Evolutionary conservation across 1,139 yeast species (phyloP).

Genomic region (Candida labiduridarum): DNA sequence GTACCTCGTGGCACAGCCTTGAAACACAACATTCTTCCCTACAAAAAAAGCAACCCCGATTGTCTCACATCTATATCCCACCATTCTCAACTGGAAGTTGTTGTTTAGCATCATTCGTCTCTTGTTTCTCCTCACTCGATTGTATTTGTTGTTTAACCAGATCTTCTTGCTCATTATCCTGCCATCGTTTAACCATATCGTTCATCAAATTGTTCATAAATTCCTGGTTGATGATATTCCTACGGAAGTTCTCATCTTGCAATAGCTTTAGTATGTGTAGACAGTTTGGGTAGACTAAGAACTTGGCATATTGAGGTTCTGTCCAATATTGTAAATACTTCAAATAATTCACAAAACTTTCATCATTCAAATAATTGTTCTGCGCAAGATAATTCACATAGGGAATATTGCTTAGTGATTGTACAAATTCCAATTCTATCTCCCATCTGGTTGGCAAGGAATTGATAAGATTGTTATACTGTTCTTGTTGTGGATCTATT

Average conservation of each 20-base stretch:
- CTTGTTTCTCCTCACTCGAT: not conserved
- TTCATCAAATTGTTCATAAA: conserved; percentile 64
- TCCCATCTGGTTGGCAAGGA: conserved; percentile 76
- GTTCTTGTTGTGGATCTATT: conserved; percentile 7
- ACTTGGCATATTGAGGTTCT: conserved; percentile 63
- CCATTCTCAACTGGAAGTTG: not conserved
- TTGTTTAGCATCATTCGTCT: not conserved
- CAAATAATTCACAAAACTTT: conserved; percentile 62
- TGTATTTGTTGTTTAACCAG: not conserved
- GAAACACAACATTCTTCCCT: not conserved
- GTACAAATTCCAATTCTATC: conserved; percentile 80
- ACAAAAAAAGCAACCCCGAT: not conserved
- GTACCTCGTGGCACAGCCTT: no score
- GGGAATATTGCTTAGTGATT: conserved; percentile 77
- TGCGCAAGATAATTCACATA: conserved; percentile 77
- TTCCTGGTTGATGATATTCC: conserved; percentile 56
- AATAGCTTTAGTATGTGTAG: conserved; percentile 64
- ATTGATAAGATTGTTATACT: conserved; percentile 18
- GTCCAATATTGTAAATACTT: conserved; percentile 77
- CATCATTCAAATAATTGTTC: conserved; percentile 64
- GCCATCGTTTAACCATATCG: conserved; percentile 79
- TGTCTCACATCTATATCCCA: not conserved
- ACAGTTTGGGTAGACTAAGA: conserved; percentile 74
- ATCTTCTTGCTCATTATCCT: conserved; percentile 16
- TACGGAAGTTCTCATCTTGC: conserved; percentile 58